Base-by-base conservation (phyloP, 306 rosid species). In the Cucurbita maxima region DNA sequence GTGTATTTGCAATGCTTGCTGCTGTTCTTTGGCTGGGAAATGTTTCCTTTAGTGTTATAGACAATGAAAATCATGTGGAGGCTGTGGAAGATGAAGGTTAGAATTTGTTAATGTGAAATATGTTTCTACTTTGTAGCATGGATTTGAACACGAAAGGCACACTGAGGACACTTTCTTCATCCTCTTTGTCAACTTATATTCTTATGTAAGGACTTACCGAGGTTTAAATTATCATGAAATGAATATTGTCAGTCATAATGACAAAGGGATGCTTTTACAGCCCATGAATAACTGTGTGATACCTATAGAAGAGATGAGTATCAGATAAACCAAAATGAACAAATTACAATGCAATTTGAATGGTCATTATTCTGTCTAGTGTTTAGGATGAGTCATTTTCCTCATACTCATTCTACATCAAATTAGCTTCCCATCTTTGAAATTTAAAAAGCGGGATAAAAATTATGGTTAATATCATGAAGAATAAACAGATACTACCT, bases 11-110 rank as follows among this genome's bases (percentile, higher is more conserved):
- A 67, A 91, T 95, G 99, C 89, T 95, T 82, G 91, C 97, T 82
- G 99, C 99, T 58, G 96, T 95, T n/a, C 85, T 95, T 72, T 95
- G 99, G 99, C 83, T 95, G 37, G 99, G 99, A 85, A 84, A 95
- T 80, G 79, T 91, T 75, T 86, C 96, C 34, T 95, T 91, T 81
- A 75, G 79, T 59, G 90, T 86, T 82, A 82, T 86, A 43, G 99
- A 95, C 82, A 89, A 91, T 83, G 99, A 95, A 86, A 89, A 91
- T 82, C 99, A 95, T 81, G 90, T 88, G 81, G 88, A 91, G 84
- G 86, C 83, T 71, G 80, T 88, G 76, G 95, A 77, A 71, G 96
- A 95, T 79, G 99, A 88, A 84, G 91, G 99, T 95, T 84, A 79
- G 81, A 41, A 22, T 61, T 68, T 53, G 79, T 69, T 16, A 19